A percentile compares a stretch with the other conserved stretches of the same genome.
Evolutionary conservation across 768 basidiomycete species (phyloP).

Genomic region (Steccherinum ochraceum): DNA sequence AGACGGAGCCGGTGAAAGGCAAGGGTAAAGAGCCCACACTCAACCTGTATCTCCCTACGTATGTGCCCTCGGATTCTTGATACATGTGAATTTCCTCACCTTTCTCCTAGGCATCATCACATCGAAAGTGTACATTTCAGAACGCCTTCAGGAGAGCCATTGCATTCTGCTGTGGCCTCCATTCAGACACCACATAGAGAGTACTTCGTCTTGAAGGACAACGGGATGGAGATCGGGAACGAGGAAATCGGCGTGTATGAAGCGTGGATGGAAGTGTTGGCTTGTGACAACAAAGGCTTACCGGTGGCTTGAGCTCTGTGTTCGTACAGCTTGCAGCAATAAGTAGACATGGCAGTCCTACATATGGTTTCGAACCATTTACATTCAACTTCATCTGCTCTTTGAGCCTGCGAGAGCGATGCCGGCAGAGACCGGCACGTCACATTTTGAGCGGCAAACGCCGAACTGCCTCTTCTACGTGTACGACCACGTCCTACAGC

Average conservation of each 20-base stretch:
- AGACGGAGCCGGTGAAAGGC: slow-evolving; percentile 2
- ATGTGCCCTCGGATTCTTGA: slow-evolving; percentile 15
- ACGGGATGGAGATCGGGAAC: slow-evolving; percentile 69
- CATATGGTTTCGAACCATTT: background rate
- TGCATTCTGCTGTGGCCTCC: slow-evolving; percentile 61
- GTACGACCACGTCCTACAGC: too few relatives aligned
- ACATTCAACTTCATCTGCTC: background rate
- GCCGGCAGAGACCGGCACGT: too few relatives aligned
- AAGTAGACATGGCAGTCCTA: background rate
- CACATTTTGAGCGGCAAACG: too few relatives aligned
- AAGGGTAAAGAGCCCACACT: slow-evolving; percentile 26
- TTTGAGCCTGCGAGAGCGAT: too few relatives aligned
- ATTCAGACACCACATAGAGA: slow-evolving; percentile 66
- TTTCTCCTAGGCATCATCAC: slow-evolving; percentile 53
- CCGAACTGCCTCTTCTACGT: too few relatives aligned
- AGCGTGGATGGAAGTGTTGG: slow-evolving; percentile 56
- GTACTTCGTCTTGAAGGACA: slow-evolving; percentile 66
- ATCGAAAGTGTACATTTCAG: slow-evolving; percentile 72
- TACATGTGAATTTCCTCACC: background rate
- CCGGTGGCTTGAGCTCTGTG: too few relatives aligned
- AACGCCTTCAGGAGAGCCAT: slow-evolving; percentile 28
- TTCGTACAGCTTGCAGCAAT: background rate
- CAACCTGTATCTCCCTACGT: slow-evolving; percentile 65
- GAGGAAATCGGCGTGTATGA: slow-evolving; percentile 67
- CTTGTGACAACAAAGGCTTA: slow-evolving; percentile 30